Evolutionary conservation across 2,329 filamentous ascomycete genomes (phyloP), one percentile per base, ranked within the genome.

Genomic region (Colletotrichum lupini): DNA sequence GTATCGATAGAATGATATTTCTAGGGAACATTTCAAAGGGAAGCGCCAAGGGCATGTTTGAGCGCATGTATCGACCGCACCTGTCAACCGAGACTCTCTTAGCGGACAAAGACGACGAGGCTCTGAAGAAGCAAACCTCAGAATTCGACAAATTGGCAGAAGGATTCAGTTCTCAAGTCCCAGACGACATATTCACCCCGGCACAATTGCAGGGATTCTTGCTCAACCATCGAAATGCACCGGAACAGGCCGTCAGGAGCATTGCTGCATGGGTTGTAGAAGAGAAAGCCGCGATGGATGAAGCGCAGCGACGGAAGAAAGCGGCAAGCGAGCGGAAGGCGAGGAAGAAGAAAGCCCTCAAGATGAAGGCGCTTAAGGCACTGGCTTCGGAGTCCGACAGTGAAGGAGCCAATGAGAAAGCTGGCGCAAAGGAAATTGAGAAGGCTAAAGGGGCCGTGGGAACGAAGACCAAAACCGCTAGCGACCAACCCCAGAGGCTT

Each of bases 1-100:
- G 93, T 1, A 91, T 95, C 4, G 93, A 95, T 75, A 84, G 92
- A 53, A 90, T 93, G 76, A 89, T 95, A 1, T 85, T 85, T 12
- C 93, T 95, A 80, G 86, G 83, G 26, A 88, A 89, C 74, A 89
- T 91, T 1, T 89, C 87, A 3, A 62, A 46, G 7, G 28, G 63
- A 12, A 74, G 72, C 4, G 72, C 72, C 49, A 63, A 59, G 24
- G 62, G 68, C 37, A 74, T 74, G 72, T 74, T 74, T 46, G 62
- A 72, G 57, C 72, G 72, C 8, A 74, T 74, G 72, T 74, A 74
- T 22, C 24, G 60, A 16, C 71, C 71, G 0, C 22, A 52, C 16
- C 3, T 28, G 12, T 24, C 37, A 7, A 35, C 14, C 2, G 19
- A 16, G n/a, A 3, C 22, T n/a, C 2, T 52, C 0, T 0, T 19